Evolutionary conservation across 1,284 basidiomycete genomes (phyloP).

Genomic region (Microbotryum lychnidis-dioicae): DNA sequence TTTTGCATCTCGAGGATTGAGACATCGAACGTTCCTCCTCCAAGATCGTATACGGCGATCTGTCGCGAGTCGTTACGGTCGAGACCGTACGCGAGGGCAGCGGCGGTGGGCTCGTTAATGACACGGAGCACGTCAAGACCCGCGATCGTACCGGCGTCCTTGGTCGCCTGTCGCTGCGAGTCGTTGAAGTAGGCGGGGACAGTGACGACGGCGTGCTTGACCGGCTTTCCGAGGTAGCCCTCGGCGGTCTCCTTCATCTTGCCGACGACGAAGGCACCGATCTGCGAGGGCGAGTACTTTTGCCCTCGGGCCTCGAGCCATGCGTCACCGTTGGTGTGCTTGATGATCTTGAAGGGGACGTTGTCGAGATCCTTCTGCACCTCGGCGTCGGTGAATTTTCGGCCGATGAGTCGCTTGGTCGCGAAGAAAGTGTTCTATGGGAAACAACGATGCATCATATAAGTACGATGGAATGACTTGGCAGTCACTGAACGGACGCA

Average conservation of each 20-base stretch:
- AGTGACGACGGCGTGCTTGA: conserved; percentile 86
- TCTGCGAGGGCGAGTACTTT: conserved; percentile 53
- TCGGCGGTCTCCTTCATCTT: conserved; percentile 97
- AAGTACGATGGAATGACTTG: neutral
- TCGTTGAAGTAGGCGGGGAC: conserved; percentile 99
- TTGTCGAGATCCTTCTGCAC: conserved; percentile 78
- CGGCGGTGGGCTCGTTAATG: conserved; percentile 98
- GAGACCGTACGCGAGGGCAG: conserved; percentile 92
- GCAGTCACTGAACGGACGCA: neutral
- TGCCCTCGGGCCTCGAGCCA: conserved; percentile 64
- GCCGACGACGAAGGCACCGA: conserved; percentile 71
- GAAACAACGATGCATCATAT: too few relatives aligned
- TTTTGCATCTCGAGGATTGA: conserved; percentile 98
- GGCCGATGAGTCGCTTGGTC: conserved; percentile 94
- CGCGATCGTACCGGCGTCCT: conserved; percentile 93
- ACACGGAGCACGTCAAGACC: conserved; percentile 95
- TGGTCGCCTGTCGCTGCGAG: conserved; percentile 95
- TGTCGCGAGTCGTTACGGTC: conserved; percentile 72
- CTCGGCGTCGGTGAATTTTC: conserved; percentile 86
- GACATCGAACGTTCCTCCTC: conserved; percentile 94
- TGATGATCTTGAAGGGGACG: conserved; percentile 55
- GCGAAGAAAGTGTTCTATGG: conserved; percentile 77
- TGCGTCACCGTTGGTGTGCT: conserved; percentile 54
- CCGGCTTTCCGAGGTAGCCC: conserved; percentile 80
- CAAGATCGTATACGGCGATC: conserved; percentile 94